Conservation (phyloP, 2,329 filamentous ascomycete genomes). For the Chalara sp. region DNA sequence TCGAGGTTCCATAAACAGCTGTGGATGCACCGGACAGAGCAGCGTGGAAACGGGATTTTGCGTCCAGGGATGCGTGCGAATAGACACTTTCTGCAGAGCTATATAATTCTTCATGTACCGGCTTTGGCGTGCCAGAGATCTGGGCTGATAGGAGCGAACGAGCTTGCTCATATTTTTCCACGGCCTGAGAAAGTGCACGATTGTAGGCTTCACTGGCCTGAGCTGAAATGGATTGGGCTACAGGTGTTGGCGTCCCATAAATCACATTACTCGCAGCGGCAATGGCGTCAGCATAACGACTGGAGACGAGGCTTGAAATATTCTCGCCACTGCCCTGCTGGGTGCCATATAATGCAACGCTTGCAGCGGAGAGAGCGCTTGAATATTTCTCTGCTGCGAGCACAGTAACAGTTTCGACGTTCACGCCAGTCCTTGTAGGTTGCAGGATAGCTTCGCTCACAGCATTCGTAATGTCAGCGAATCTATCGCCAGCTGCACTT, state of each 20-base stretch:
- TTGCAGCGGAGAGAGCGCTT: conserved; percentile 49
- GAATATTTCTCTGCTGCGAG: conserved; percentile 50
- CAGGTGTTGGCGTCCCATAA: conserved; percentile 61
- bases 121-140: conserved; percentile 62
- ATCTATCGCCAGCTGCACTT: conserved; percentile 43
- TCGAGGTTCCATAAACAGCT: conserved; percentile 44
- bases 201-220: conserved; percentile 52
- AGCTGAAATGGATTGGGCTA: conserved; percentile 33
- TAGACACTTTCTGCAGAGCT: conserved; percentile 64
- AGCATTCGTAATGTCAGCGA: conserved; percentile 45
- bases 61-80: conserved; percentile 55
- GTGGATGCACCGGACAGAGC: conserved; percentile 47
- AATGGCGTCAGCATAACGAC: conserved; percentile 45
- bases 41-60: conserved; percentile 50
- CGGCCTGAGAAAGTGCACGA: conserved; percentile 57
- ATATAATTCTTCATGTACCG: conserved; percentile 62
- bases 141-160: conserved; percentile 61
- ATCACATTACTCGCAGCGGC: conserved; percentile 46
- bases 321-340: conserved; percentile 35
- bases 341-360: conserved; percentile 46
- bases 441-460: conserved; percentile 48
- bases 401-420: conserved; percentile 39
- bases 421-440: conserved; percentile 34
- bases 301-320: conserved; percentile 42
- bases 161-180: conserved; percentile 62